Conservation (phyloP, 495 filamentous ascomycete species). For the Tuber borchii region DNA sequence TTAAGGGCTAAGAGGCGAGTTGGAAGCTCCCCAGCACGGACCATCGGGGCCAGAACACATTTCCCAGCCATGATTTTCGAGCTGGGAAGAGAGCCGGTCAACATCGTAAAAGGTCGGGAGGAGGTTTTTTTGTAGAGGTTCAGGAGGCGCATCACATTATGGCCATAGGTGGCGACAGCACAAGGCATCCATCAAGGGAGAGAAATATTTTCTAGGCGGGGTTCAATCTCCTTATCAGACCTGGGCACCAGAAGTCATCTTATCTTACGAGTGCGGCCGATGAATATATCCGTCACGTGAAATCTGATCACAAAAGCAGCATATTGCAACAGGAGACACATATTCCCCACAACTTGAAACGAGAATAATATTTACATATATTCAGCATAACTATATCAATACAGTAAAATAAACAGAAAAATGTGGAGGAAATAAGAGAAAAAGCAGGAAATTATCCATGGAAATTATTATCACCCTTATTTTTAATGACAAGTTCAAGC, state of each 20-base stretch:
- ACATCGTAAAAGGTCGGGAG: conserved; percentile 17
- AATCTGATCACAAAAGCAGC: no score
- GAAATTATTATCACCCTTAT: no score
- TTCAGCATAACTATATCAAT: no score
- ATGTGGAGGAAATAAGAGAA: no score
- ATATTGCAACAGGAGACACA: no score
- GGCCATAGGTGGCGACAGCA: neutral
- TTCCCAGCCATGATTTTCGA: conserved; percentile 51
- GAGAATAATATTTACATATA: no score
- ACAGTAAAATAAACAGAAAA: no score
- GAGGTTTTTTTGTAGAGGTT: conserved; percentile 5
- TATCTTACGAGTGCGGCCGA: no score
- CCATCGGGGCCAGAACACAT: conserved; percentile 94
- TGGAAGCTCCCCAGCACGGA: conserved; percentile 88
- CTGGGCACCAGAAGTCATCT: neutral
- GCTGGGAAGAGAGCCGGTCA: neutral
- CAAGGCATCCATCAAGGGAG: neutral
- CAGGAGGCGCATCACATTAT: neutral
- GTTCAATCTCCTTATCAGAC: neutral
- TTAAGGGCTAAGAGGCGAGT: conserved; percentile 78
- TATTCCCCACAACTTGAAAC: no score
- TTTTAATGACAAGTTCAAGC: no score
- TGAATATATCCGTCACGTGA: no score
- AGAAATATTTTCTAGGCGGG: neutral
- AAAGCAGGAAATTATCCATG: no score